Base-by-base conservation (phyloP, 805 yeast species). In the Candida xyloterini region DNA sequence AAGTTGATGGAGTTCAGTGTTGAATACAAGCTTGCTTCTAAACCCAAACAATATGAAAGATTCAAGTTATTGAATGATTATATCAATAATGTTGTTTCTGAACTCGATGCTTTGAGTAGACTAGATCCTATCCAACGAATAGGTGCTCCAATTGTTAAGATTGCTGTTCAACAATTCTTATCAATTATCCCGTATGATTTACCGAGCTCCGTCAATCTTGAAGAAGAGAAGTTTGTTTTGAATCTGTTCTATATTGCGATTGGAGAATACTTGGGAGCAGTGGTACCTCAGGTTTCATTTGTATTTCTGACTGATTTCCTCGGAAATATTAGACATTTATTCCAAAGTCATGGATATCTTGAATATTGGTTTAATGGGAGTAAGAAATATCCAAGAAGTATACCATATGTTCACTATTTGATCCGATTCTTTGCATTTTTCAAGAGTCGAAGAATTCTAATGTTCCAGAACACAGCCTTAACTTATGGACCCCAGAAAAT, bases 181-280 rank as follows among this genome's bases (percentile, higher is more conserved):
- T 14, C 38, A 2, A 47, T 51, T 10, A 7, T 49, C 9, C 55
- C 55, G 2, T 31, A 38, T 4, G 41, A 42, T 31, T 23, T 49
- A 13, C 38, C 43, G 13, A 42, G 39, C 23, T 27, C 39, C 13
- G 31, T 40, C 11, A 15, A 10, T 14, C 15, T 45, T 9, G 8
- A 33, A 5, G 52, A 50, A 21, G 24, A 39, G 5, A 48, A 50
- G 27, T 35, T 36, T 14, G 29, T 50, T 7, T 15, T 50, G 34
- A 45, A 47, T 33, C 29, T 46, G 20, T 48, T 52, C 28, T 48
- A 44, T 23, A 23, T 52, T 3, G 44, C 53, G 2, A 27, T 48
- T 13, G 51, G 53, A n/a, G 52, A 52, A 40, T 31, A 38, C 8
- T 25, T 52, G 18, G 38, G 46, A 40, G 51, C 58, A 7, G 25